phyloP scores from a whole-genome alignment of 1,284 basidiomycete species.

The Golubevia pallescens region DNA sequence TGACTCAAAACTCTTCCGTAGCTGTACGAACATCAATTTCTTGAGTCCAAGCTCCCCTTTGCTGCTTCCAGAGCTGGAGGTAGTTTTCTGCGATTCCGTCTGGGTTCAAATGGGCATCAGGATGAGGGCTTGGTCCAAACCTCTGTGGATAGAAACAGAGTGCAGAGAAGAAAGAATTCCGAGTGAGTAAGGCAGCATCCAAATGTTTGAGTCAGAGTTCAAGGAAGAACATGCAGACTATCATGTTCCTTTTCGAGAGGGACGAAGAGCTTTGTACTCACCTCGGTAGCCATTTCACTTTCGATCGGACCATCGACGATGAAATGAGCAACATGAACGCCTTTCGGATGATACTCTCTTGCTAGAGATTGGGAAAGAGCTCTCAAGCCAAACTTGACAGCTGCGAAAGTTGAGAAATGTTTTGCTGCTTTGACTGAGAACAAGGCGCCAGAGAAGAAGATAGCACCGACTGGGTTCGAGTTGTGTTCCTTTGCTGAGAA shows the following conservation, averaged over 20 bases:
- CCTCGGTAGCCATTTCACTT: slow-evolving; percentile 10
- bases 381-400: slow-evolving; percentile 10
- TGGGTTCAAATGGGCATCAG: no score
- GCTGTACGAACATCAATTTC: slow-evolving; percentile 29
- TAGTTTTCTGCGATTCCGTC: slow-evolving; percentile 3
- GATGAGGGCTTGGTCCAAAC: no score
- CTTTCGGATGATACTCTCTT: slow-evolving; percentile 24
- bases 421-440: slow-evolving; percentile 7
- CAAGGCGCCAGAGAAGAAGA: slow-evolving; percentile 12
- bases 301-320: slow-evolving; percentile 33
- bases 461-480: slow-evolving; percentile 1
- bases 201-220: no score
- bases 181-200: no score
- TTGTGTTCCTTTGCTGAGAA: background rate
- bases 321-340: slow-evolving; percentile 27
- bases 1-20: no score
- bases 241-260: background rate
- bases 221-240: no score
- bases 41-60: slow-evolving; percentile 30
- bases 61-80: background rate
- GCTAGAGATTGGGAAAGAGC: slow-evolving; percentile 25
- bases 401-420: slow-evolving; percentile 12
- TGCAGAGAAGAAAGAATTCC: no score
- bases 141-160: no score
- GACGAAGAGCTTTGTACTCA: background rate